Evolutionary conservation across 2,329 filamentous ascomycete genomes (phyloP), one percentile per base, ranked within the genome.

Genomic region (Dactylonectria macrodidyma): DNA sequence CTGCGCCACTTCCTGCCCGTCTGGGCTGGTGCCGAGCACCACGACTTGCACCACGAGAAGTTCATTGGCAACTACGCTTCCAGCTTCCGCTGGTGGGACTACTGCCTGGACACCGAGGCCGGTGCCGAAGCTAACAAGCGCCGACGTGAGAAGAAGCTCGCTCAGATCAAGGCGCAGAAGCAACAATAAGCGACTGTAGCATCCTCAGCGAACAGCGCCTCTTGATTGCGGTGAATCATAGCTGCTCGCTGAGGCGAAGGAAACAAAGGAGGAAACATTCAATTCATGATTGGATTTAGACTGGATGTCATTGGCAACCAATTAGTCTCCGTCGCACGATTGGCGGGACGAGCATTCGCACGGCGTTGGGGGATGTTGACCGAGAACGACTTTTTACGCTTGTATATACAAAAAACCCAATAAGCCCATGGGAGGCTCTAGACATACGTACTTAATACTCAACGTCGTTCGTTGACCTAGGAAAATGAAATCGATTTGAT

Each of bases 11-110:
- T 98, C 87, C 85, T 99, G 59, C 96, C 96, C 41, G 95, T 99
- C 89, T 99, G 96, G 96, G 95, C 95, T 62, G 96, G 96, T 70
- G 96, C 96, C 62, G 91, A 97, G 76, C 95, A 98, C 85, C 96
- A 99, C 85, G 96, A 99, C 79, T 86, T 95, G 51, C 96, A 99
- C 85, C 96, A 99, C 85, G 96, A 99, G 87, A 94, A 95, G 81
- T 99, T 99, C 85, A 95, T 99, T 71, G 96, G 96, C 76, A 99
- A 99, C 87, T 99, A 98, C 81, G 87, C 95, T 59, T 97, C 95
- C 80, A 97, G 94, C 87, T 99, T 99, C 90, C 90, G 95, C 82
- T 99, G 96, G 96, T 99, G 96, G 96, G 96, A 99, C 85, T 97
- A 93, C 81, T 81, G 91, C 75, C 88, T 98, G 74, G 95, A 98